phyloP scores from a whole-genome alignment of 2,329 filamentous ascomycete genomes.

The Pseudogymnoascus sp. region DNA sequence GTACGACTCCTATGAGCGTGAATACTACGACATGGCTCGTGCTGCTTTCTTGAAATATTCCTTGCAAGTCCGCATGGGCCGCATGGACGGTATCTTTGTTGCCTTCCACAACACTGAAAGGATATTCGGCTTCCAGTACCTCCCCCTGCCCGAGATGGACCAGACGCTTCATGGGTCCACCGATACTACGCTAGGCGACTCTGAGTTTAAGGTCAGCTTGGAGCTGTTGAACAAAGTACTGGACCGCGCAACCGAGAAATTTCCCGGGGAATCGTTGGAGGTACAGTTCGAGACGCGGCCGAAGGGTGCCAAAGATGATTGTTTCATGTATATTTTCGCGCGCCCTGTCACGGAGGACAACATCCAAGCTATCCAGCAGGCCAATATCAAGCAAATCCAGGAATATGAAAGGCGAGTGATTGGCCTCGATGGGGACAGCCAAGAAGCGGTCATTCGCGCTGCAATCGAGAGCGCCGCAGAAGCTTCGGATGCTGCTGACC shows the following conservation, averaged over 20 bases:
- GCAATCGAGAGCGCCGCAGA: slow-evolving; percentile 23
- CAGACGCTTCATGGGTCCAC: slow-evolving; percentile 72
- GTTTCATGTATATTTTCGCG: slow-evolving; percentile 80
- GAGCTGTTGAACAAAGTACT: slow-evolving; percentile 71
- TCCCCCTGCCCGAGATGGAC: slow-evolving; percentile 83
- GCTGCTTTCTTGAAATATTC: slow-evolving; percentile 95
- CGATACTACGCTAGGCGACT: slow-evolving; percentile 61
- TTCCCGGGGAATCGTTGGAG: slow-evolving; percentile 68
- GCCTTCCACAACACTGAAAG: slow-evolving; percentile 91
- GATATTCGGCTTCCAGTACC: slow-evolving; percentile 96
- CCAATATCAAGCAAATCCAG: slow-evolving; percentile 56
- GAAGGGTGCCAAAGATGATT: slow-evolving; percentile 35
- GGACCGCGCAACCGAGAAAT: slow-evolving; percentile 65
- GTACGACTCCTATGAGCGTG: slow-evolving; percentile 88
- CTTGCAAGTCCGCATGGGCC: slow-evolving; percentile 89
- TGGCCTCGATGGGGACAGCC: slow-evolving; percentile 37
- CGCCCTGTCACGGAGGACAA: slow-evolving; percentile 70
- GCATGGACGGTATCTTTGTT: slow-evolving; percentile 98
- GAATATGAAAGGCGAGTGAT: slow-evolving; percentile 60
- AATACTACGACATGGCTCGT: slow-evolving; percentile 95
- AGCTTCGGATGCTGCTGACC: slow-evolving; percentile 13
- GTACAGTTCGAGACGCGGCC: slow-evolving; percentile 74
- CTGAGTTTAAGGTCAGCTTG: slow-evolving; percentile 79
- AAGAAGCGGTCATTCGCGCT: slow-evolving; percentile 23
- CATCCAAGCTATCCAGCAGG: slow-evolving; percentile 65